Evolutionary conservation across 495 filamentous ascomycete species (phyloP), one percentile per base, ranked within the genome.

Genomic region (Achaetomiella virescens): DNA sequence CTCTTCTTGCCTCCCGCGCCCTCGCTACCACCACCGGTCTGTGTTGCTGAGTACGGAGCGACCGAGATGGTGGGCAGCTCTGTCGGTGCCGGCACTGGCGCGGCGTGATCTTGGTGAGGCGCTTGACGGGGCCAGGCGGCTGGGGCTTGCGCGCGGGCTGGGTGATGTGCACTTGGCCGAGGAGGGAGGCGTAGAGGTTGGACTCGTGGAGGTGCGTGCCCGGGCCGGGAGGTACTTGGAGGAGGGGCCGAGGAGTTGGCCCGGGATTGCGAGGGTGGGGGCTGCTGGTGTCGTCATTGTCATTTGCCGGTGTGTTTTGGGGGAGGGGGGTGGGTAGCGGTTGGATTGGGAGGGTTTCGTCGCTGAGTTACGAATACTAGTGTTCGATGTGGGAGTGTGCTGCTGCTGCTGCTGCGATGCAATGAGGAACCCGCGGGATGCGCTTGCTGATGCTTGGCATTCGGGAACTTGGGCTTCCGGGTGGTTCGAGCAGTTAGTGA

Each of bases 121-220:
- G 74, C 58, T 79, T 84, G 50, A 75, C 71, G 41, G 84, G 85
- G 1, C 74, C 79, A 27, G 76, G 67, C 21, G 77, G 27, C 5
- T 31, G 27, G 27, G 27, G 4, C 27, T 31, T 69, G 56, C 81
- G 83, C 27, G 66, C 62, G 0, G 71, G 69, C 46, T 71, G 66
- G 21, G 66, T 66, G 59, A 85, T 75, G 48, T 77, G 70, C 42
- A 87, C 74, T 22, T 80, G 75, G 52, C 82, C 78, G 41, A 95
- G 79, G 29, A 81, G 73, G 44, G 90, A 93, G 55, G 90, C 84
- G 72, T 85, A 85, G 62, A 95, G 76, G 48, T 83, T 77, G 54
- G 80, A 71, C 55, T 83, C 69, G 67, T 90, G 78, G 62, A 92
- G 76, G 70, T 96, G 89, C 2, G 88, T 95, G 43, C 92, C 92